A percentile compares a stretch with the other conserved stretches of the same genome.
These are phyloP conservation scores for Pleurotus sapidus DNA, from an alignment of 768 basidiomycete species.

Conservation along the genomic window DNA sequence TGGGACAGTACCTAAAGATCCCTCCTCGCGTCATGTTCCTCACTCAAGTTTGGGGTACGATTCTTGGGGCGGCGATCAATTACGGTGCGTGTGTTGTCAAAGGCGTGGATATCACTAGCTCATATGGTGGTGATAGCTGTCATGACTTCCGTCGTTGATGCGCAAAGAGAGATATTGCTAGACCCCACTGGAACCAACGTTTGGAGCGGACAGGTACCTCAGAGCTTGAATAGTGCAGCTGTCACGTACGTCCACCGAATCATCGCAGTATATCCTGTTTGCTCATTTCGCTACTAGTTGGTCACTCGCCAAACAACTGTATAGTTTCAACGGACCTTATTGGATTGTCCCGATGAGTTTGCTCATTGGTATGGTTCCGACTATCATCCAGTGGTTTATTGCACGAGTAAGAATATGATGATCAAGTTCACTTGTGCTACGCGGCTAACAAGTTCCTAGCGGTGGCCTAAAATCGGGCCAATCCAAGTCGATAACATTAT, in stretches of 20 bases:
- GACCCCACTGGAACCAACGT: slow-evolving; percentile 55
- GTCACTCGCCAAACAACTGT: slow-evolving; percentile 59
- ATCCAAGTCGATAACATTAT: slow-evolving; percentile 47
- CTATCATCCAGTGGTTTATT: slow-evolving; percentile 52
- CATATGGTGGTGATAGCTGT: slow-evolving; percentile 35
- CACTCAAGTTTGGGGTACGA: slow-evolving; percentile 64
- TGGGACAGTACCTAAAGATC: slow-evolving; percentile 69
- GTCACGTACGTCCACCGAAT: slow-evolving; percentile 30
- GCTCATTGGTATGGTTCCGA: slow-evolving; percentile 51
- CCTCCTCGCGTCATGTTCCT: slow-evolving; percentile 66
- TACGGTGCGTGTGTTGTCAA: slow-evolving; percentile 25
- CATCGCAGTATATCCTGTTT: not conserved
- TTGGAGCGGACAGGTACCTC: slow-evolving; percentile 41
- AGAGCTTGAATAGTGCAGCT: slow-evolving; percentile 54
- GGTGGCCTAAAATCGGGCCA: slow-evolving; percentile 53
- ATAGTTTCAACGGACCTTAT: slow-evolving; percentile 52
- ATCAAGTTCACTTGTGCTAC: not conserved
- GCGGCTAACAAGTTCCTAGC: slow-evolving; percentile 25
- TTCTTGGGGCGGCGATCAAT: slow-evolving; percentile 44
- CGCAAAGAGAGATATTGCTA: slow-evolving; percentile 52
- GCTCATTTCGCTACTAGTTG: slow-evolving; percentile 25
- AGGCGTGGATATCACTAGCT: too few relatives aligned
- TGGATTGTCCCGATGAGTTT: slow-evolving; percentile 53
- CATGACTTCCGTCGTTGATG: slow-evolving; percentile 51
- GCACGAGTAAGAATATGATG: slow-evolving; percentile 33